Percentiles rank a stretch among this genome's conserved stretches.
Evolutionary conservation across 164 flowering plant species (phyloP).

Genomic region (Aristolochia contorta): DNA sequence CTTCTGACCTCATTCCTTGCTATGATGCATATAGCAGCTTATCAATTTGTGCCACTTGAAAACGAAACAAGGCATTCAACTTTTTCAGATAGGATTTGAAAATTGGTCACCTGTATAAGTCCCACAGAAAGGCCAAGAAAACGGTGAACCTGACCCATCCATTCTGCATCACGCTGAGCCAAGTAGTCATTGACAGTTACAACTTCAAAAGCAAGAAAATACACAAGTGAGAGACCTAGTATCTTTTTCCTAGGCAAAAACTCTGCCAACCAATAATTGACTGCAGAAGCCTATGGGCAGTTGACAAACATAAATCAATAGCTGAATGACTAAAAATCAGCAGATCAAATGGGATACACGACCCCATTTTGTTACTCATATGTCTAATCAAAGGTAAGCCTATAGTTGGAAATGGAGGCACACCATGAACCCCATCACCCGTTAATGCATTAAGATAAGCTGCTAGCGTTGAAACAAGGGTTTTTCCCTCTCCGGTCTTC

Average conservation of each 20-base stretch:
- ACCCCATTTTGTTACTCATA: neutral
- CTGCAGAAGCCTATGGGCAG: too few species aligned
- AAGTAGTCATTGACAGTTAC: slow-evolving; percentile 98
- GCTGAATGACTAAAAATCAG: too few species aligned
- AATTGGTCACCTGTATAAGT: slow-evolving; percentile 66
- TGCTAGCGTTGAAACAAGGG: slow-evolving; percentile 90
- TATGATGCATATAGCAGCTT: slow-evolving; percentile 24
- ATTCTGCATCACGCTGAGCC: slow-evolving; percentile 99
- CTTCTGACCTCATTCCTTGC: slow-evolving; percentile 74
- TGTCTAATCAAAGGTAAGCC: neutral
- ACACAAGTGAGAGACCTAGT: too few species aligned
- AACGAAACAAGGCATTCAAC: neutral
- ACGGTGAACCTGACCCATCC: slow-evolving; percentile 99
- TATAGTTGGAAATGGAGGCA: neutral
- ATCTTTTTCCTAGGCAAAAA: too few species aligned
- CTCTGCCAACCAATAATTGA: too few species aligned
- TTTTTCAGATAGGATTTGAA: neutral
- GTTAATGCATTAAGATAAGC: slow-evolving; percentile 96
- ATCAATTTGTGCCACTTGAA: slow-evolving; percentile 2
- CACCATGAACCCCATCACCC: slow-evolving; percentile 95
- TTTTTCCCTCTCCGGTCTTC: slow-evolving; percentile 99
- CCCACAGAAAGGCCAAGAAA: slow-evolving; percentile 98
- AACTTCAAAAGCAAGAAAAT: slow-evolving; percentile 27
- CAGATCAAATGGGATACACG: too few species aligned
- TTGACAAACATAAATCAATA: too few species aligned